Evolutionary conservation across 805 yeast genomes (phyloP), one percentile per base, ranked within the genome.

Genomic region (Torulaspora indica): DNA sequence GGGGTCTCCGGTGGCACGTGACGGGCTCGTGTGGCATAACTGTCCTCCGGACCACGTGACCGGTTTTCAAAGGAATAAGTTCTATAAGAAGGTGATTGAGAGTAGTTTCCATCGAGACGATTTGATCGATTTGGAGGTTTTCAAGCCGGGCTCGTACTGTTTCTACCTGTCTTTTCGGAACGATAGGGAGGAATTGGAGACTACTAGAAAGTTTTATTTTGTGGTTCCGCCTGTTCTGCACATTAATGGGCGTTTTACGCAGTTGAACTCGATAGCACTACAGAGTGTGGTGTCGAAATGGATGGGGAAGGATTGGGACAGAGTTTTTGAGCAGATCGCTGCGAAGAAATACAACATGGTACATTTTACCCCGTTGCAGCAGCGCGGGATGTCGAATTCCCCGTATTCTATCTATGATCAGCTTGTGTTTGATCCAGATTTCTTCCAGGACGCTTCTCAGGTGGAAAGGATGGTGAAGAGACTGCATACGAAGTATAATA

Each of bases 331-430:
- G 1, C 75, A 76, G 36, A 75, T 91, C 35, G 67, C 81, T 12
- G 61, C 67, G 7, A 93, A 93, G 64, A 90, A 93, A 15, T 91
- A 91, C 70, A 93, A 93, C 64, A 87, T 91, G 96, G 72, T 93
- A 35, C 98, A 91, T 69, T 91, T 91, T 63, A 90, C 97, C 5
- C 98, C 98, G 0, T 71, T 91, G 54, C 96, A 91, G 66, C 69
- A 81, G 51, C 74, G 98, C 44, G 98, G 98, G 27, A 83, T 75
- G 49, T 85, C 96, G 1, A 77, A 90, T 63, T 90, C 97, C 5
- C 98, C 98, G 0, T 91, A 90, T 61, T 86, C 96, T 3, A 87
- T 91, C 42, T 82, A 69, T 55, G 96, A 91, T 62, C 98, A 93
- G 66, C 73, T 88, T 48, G 64, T 58, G 20, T 90, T 84, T 66